phyloP scores from a whole-genome alignment of 306 rosid species.

The Echinosophora koreensis region DNA sequence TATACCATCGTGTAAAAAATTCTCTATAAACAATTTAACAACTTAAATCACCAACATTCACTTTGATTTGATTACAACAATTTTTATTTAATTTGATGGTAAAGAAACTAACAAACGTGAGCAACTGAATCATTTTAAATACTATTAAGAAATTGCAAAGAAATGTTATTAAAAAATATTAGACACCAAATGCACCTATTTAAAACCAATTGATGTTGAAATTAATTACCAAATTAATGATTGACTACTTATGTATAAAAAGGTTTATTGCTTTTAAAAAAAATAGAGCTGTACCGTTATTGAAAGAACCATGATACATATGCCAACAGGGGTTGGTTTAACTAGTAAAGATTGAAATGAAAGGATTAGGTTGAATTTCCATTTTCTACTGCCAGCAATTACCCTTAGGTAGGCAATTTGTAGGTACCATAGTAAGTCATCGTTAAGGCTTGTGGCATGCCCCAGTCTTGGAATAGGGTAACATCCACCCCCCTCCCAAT shows the following conservation, averaged over 20 bases:
- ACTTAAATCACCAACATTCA: neutral
- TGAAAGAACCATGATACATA: neutral
- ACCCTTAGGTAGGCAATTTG: neutral
- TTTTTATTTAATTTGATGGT: neutral
- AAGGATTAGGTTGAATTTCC: neutral
- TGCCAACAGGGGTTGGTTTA: neutral
- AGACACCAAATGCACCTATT: neutral
- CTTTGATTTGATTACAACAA: neutral
- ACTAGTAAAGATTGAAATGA: neutral
- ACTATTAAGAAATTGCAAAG: neutral
- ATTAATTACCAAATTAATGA: neutral
- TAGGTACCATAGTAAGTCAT: neutral
- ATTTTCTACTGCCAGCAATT: neutral
- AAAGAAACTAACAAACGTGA: neutral
- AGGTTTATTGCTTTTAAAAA: neutral
- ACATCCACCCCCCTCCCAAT: neutral
- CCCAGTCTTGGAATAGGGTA: neutral
- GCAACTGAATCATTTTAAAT: neutral
- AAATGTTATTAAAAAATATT: slow-evolving; percentile 7
- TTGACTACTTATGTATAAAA: slow-evolving; percentile 9
- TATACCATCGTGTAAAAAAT: neutral
- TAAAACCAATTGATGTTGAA: slow-evolving; percentile 10
- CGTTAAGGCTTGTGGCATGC: neutral
- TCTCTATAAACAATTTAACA: too few species aligned
- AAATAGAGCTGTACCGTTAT: neutral